Base-by-base conservation (phyloP, 805 yeast genomes). In the Ogataea siamensis region DNA sequence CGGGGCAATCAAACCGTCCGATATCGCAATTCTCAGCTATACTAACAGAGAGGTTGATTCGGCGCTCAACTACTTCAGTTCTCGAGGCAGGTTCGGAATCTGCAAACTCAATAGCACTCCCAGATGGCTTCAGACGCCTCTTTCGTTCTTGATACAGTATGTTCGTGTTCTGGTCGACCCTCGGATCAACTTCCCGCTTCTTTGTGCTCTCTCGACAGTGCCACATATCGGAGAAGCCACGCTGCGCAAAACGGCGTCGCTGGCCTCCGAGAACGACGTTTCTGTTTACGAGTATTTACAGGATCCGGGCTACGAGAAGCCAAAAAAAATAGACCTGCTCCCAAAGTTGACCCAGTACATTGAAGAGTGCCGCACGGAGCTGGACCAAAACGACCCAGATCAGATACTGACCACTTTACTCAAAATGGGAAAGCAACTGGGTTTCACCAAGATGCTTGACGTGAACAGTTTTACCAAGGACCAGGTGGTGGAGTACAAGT, bases 1-100 rank as follows among this genome's bases (percentile, higher is more conserved):
- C 7, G 74, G 74, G 0, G 39, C 53, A 3, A 55, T 76, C 12
- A 57, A 60, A 18, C 70, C 67, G 0, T 57, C 62, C 6, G 82
- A 82, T 52, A 67, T 81, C 50, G 72, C 76, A 0, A 57, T 82
- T 3, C 51, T 82, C 20, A 64, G 78, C 0, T 62, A 74, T 35
- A 67, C 82, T 0, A 81, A 82, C 50, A 57, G 57, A 11, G 77
- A 75, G 33, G 52, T 79, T 6, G 64, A 67, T 9, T 46, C 57
- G 0, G 54, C 76, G 0, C 60, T 60, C 19, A 60, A 58, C 13
- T 55, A 62, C 20, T 58, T 80, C 17, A 58, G 61, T 10, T 46
- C 50, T 12, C 64, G 66, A 42, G 76, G 71, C 2, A 31, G 22
- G 11, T 56, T 76, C n/a, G 65, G 65, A 4, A 58, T 61, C 28